These are phyloP conservation scores for Lactarius sanguifluus DNA, from an alignment of 768 basidiomycete genomes.

Conservation along the genomic window DNA sequence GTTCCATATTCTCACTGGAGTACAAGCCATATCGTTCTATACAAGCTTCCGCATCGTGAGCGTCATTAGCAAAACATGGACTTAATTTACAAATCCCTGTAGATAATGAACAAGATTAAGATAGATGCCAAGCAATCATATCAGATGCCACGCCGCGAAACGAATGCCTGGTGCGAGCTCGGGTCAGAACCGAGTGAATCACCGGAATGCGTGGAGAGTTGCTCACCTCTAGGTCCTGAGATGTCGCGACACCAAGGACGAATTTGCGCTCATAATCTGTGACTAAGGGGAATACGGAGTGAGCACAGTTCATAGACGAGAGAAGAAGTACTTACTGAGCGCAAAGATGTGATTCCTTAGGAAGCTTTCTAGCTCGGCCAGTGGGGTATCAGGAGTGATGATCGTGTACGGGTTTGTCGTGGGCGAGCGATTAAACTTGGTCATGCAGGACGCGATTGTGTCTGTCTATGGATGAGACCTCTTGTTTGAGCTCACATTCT, in stretches of 20 bases:
- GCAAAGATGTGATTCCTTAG: slow-evolving; percentile 72
- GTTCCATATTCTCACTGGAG: slow-evolving; percentile 32
- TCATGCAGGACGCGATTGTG: slow-evolving; percentile 68
- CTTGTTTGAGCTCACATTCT: slow-evolving; percentile 10
- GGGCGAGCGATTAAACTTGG: slow-evolving; percentile 64
- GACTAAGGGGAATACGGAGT: slow-evolving; percentile 45
- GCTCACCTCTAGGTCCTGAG: slow-evolving; percentile 63
- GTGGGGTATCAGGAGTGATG: slow-evolving; percentile 77
- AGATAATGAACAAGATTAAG: slow-evolving; percentile 2
- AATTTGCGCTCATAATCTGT: slow-evolving; percentile 83
- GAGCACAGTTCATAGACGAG: slow-evolving; percentile 9
- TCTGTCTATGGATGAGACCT: slow-evolving; percentile 50
- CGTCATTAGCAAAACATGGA: slow-evolving; percentile 6
- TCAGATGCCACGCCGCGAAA: slow-evolving; percentile 38
- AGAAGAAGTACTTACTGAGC: slow-evolving; percentile 48
- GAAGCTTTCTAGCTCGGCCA: slow-evolving; percentile 82
- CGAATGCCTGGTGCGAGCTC: slow-evolving; percentile 34
- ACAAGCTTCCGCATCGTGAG: slow-evolving; percentile 23
- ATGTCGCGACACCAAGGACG: slow-evolving; percentile 76
- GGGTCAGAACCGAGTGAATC: slow-evolving; percentile 24
- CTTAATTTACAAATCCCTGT: slow-evolving; percentile 2
- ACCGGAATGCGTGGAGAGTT: neutral
- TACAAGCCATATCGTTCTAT: slow-evolving; percentile 23
- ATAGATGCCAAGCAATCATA: neutral
- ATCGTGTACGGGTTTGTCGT: slow-evolving; percentile 64